These are phyloP conservation scores for Pseudocercospora crystallina DNA, from an alignment of 2,329 filamentous ascomycete species.

Conservation along the genomic window DNA sequence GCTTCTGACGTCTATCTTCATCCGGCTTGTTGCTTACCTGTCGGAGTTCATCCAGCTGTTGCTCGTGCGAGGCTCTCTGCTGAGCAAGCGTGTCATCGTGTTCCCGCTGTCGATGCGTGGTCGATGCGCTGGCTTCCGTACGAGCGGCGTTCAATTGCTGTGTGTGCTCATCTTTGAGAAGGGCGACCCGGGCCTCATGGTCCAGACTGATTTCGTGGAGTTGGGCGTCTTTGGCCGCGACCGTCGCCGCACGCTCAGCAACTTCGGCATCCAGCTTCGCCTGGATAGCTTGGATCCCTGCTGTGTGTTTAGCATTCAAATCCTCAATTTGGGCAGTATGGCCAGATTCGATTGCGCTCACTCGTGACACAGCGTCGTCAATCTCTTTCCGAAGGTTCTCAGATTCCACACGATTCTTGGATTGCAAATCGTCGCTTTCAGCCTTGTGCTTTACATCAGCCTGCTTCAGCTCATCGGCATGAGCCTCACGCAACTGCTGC, in stretches of 20 bases:
- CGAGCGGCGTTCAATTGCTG: conserved; percentile 2
- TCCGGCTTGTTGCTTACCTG: conserved; percentile 3
- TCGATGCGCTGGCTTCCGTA: not conserved
- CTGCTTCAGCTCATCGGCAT: conserved; percentile 13
- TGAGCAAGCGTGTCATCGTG: not conserved
- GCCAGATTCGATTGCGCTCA: conserved; percentile 4
- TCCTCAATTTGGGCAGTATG: conserved; percentile 11
- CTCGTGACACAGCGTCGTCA: conserved; percentile 9
- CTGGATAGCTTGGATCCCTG: conserved; percentile 6
- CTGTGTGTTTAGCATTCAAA: conserved; percentile 7
- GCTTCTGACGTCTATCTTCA: conserved; percentile 2
- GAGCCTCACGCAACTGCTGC: conserved; percentile 2
- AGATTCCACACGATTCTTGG: conserved; percentile 3
- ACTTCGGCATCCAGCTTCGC: conserved; percentile 14
- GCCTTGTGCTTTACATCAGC: conserved; percentile 11
- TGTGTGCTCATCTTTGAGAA: conserved; percentile 5
- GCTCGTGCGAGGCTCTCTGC: conserved; percentile 2
- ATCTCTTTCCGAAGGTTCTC: conserved; percentile 7
- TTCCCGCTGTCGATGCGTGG: not conserved
- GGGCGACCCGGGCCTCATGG: conserved; percentile 1
- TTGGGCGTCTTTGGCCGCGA: conserved; percentile 7
- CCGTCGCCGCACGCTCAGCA: conserved; percentile 1
- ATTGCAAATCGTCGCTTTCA: conserved; percentile 12
- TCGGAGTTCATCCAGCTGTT: conserved; percentile 8
- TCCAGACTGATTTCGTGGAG: conserved; percentile 10